Conservation (phyloP, 2,329 filamentous ascomycete genomes). For the Gnomoniopsis smithogilvyi region DNA sequence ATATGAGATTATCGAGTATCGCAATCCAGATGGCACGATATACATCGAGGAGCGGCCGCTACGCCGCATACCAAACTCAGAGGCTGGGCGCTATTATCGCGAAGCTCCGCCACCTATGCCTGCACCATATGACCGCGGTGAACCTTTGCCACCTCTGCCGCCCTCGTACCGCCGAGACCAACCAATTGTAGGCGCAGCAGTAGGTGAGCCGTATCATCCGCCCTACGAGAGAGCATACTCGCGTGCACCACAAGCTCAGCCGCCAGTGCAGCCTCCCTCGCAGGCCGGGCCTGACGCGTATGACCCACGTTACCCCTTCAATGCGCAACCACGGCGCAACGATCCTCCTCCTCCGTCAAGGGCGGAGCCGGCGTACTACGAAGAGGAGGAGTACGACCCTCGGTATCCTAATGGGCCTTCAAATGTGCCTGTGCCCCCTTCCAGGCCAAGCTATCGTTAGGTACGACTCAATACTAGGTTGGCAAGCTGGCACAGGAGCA, state of each 20-base stretch:
- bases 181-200: not conserved
- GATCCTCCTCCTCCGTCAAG: slow-evolving; percentile 10
- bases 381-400: slow-evolving; percentile 43
- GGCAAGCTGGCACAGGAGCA: no score
- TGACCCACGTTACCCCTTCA: slow-evolving; percentile 18
- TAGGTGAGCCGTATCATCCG: slow-evolving; percentile 8
- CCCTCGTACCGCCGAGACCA: slow-evolving; percentile 7
- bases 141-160: not conserved
- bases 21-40: slow-evolving; percentile 43
- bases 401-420: slow-evolving; percentile 33
- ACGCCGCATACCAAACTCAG: slow-evolving; percentile 26
- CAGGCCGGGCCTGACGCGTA: slow-evolving; percentile 5
- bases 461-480: no score
- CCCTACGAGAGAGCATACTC: slow-evolving; percentile 11
- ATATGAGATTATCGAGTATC: slow-evolving; percentile 45
- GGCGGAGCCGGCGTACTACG: slow-evolving; percentile 20
- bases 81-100: slow-evolving; percentile 22
- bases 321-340: slow-evolving; percentile 4
- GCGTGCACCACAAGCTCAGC: slow-evolving; percentile 4
- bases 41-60: slow-evolving; percentile 40
- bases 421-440: not conserved
- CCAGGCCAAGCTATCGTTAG: not conserved
- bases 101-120: slow-evolving; percentile 1
- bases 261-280: not conserved
- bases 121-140: slow-evolving; percentile 14